These are phyloP conservation scores for Kwoniella shandongensis DNA, from an alignment of 768 basidiomycete genomes.

Conservation along the genomic window DNA sequence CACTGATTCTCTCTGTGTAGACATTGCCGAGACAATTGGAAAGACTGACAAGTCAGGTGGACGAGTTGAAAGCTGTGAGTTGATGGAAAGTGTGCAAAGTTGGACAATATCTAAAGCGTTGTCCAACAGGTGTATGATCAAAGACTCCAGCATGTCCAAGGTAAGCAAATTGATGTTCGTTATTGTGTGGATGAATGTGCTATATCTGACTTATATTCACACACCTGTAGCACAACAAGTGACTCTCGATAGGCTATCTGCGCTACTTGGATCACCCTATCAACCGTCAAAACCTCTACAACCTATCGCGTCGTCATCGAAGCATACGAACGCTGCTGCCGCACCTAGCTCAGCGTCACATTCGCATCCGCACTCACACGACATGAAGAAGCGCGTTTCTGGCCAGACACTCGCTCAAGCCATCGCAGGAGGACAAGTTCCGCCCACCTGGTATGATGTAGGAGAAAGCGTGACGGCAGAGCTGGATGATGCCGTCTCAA, in stretches of 20 bases:
- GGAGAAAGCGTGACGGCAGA: conserved; percentile 29
- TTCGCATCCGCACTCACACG: not conserved
- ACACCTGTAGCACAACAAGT: conserved; percentile 58
- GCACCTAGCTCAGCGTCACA: conserved; percentile 20
- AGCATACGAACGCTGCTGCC: not conserved
- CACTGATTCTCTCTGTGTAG: conserved; percentile 19
- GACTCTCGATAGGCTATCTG: conserved; percentile 78
- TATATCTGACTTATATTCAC: not conserved
- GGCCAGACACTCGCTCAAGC: conserved; percentile 18
- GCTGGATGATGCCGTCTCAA: conserved; percentile 24
- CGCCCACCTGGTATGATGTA: conserved; percentile 34
- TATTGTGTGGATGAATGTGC: too few relatives aligned
- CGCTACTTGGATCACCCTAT: conserved; percentile 73
- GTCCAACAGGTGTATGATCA: conserved; percentile 33
- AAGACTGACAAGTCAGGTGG: conserved; percentile 67
- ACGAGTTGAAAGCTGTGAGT: conserved; percentile 58
- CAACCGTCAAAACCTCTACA: conserved; percentile 57
- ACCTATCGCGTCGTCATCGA: conserved; percentile 33
- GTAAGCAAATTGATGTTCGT: conserved; percentile 20
- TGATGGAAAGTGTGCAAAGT: not conserved
- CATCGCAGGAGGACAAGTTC: conserved; percentile 13
- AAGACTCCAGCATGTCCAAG: conserved; percentile 34
- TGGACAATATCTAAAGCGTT: conserved; percentile 8
- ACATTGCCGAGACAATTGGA: conserved; percentile 71
- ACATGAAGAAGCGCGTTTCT: conserved; percentile 8